Conservation (phyloP, 2,329 filamentous ascomycete species). For the Venturia asperata region DNA sequence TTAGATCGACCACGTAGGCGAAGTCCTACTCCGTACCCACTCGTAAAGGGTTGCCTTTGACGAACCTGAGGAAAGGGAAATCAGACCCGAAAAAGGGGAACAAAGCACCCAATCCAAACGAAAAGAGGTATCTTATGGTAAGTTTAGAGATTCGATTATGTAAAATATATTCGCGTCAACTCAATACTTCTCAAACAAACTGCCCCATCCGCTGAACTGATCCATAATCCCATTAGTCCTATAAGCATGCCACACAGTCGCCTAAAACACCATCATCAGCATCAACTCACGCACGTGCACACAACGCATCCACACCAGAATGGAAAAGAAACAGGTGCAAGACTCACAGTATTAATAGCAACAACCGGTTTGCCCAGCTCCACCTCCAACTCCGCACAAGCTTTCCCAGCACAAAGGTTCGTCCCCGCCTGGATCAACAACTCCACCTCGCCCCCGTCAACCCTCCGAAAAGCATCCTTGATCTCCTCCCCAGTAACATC, state of each 20-base stretch:
- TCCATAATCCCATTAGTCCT: conserved; percentile 23
- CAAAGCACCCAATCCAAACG: too few relatives aligned
- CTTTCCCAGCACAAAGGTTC: conserved; percentile 23
- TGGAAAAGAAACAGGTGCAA: neutral
- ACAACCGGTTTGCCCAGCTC: conserved; percentile 24
- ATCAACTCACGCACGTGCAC: neutral
- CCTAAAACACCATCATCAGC: neutral
- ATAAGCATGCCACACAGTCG: conserved; percentile 22
- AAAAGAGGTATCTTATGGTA: too few relatives aligned
- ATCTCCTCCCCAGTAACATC: conserved; percentile 19
- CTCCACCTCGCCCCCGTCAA: conserved; percentile 23
- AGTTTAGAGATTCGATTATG: neutral
- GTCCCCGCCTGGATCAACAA: conserved; percentile 24
- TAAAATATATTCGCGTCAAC: neutral
- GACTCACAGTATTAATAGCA: conserved; percentile 24
- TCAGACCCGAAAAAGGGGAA: too few relatives aligned
- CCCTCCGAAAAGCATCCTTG: conserved; percentile 21
- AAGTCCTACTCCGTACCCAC: too few relatives aligned
- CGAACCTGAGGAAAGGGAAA: too few relatives aligned
- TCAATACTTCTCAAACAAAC: conserved; percentile 23
- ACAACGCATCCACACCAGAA: too few relatives aligned
- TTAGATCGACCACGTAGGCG: too few relatives aligned
- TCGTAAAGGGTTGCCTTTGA: too few relatives aligned
- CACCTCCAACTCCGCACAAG: conserved; percentile 23
- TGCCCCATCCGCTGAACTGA: conserved; percentile 22